A percentile compares a stretch with the other conserved stretches of the same genome.
phyloP scores from a whole-genome alignment of 805 yeast species.

The Wickerhamiella vanderwaltii region DNA sequence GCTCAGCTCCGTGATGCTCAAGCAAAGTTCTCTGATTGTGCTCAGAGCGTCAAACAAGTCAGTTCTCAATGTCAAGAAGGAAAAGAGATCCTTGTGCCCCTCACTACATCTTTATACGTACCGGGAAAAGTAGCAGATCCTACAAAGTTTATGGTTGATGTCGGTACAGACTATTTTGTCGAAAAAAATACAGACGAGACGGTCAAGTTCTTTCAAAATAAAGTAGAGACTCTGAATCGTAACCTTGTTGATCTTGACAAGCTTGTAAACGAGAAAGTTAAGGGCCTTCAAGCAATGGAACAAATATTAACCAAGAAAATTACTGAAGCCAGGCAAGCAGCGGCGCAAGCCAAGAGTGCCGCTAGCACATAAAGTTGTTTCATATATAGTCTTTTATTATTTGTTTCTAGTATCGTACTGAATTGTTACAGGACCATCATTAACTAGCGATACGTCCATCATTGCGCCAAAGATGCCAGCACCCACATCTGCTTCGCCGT shows the following conservation, averaged over 20 bases:
- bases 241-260: slow-evolving; percentile 65
- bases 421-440: slow-evolving; percentile 91
- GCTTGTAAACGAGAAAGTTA: slow-evolving; percentile 64
- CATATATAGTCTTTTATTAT: neutral
- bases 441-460: slow-evolving; percentile 85
- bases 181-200: slow-evolving; percentile 66
- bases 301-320: slow-evolving; percentile 21
- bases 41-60: slow-evolving; percentile 50
- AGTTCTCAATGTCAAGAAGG: slow-evolving; percentile 32
- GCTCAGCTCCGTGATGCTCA: slow-evolving; percentile 77
- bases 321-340: slow-evolving; percentile 12
- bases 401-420: slow-evolving; percentile 50
- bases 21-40: slow-evolving; percentile 69
- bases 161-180: slow-evolving; percentile 92
- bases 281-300: slow-evolving; percentile 50
- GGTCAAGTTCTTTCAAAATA: slow-evolving; percentile 53
- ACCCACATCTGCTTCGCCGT: slow-evolving; percentile 52
- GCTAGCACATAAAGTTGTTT: neutral
- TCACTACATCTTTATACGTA: slow-evolving; percentile 77
- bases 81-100: slow-evolving; percentile 61
- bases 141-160: slow-evolving; percentile 71
- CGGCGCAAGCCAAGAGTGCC: slow-evolving; percentile 4
- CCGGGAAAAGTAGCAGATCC: slow-evolving; percentile 65
- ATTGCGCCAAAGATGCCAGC: slow-evolving; percentile 93
- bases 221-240: slow-evolving; percentile 56